phyloP scores from a whole-genome alignment of 2,329 filamentous ascomycete species.

The Emmonsia crescens region DNA sequence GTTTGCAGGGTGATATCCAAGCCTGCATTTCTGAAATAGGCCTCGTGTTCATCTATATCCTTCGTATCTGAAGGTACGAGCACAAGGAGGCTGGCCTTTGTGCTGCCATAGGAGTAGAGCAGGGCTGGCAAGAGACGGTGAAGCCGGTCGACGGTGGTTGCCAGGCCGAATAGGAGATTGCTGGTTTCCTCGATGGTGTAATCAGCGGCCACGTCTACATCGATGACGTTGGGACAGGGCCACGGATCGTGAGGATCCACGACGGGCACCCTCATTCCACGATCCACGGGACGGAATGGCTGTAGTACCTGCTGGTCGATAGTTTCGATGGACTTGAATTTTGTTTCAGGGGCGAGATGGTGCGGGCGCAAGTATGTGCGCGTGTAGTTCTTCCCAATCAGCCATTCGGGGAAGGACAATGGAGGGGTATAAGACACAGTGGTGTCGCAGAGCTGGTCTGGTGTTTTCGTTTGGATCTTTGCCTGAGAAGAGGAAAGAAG shows the following conservation, averaged over 20 bases:
- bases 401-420: constrained; percentile 31
- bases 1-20: constrained; percentile 30
- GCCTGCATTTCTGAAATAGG: constrained; percentile 33
- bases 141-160: constrained; percentile 34
- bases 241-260: constrained; percentile 21
- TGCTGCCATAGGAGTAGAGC: constrained; percentile 33
- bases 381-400: constrained; percentile 35
- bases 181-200: constrained; percentile 30
- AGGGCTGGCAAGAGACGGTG: constrained; percentile 31
- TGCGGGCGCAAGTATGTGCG: constrained; percentile 33
- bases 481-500: constrained; percentile 11
- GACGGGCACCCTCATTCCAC: constrained; percentile 28
- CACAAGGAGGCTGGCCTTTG: constrained; percentile 32
- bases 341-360: constrained; percentile 24
- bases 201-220: constrained; percentile 32
- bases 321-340: constrained; percentile 30
- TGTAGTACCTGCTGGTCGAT: constrained; percentile 29
- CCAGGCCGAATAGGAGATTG: constrained; percentile 32
- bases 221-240: constrained; percentile 30
- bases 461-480: constrained; percentile 16
- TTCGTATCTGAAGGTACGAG: constrained; percentile 32
- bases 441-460: constrained; percentile 22
- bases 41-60: constrained; percentile 29
- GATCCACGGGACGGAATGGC: constrained; percentile 29
- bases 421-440: constrained; percentile 26